Percentiles rank a stretch among this genome's conserved stretches.
These are phyloP conservation scores for Globisporangium solare DNA, from an alignment of 352 stramenopile genomes.

Conservation along the genomic window DNA sequence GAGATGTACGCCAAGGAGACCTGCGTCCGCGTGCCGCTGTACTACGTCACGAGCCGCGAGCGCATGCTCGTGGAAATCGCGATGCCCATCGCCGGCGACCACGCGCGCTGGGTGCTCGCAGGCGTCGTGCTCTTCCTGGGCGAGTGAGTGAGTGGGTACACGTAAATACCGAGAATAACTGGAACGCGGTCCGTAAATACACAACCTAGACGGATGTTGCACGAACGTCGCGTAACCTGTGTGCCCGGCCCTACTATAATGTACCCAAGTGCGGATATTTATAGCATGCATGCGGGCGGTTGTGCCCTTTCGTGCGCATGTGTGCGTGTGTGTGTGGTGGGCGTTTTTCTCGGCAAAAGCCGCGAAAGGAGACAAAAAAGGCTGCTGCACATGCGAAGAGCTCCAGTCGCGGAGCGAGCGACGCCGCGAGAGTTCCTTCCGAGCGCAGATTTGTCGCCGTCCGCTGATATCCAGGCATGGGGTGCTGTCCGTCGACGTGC, in stretches of 20 bases:
- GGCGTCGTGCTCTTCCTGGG: constrained; percentile 82
- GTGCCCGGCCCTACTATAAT: too few species aligned
- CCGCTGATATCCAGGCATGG: constrained; percentile 35
- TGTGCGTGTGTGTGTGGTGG: too few species aligned
- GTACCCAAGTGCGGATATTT: too few species aligned
- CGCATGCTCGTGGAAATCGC: constrained; percentile 80
- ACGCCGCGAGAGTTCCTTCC: too few species aligned
- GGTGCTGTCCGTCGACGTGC: constrained; percentile 60
- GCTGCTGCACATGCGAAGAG: too few species aligned
- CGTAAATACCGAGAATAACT: constrained; percentile 5
- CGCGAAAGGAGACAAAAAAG: background rate
- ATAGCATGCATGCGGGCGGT: too few species aligned
- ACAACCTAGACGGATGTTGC: background rate
- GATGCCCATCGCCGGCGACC: constrained; percentile 69
- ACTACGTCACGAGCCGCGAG: constrained; percentile 73
- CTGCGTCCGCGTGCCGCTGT: constrained; percentile 75
- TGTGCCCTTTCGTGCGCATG: too few species aligned
- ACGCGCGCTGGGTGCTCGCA: constrained; percentile 71
- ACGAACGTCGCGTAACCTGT: background rate
- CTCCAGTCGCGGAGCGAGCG: too few species aligned
- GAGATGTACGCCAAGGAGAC: constrained; percentile 74
- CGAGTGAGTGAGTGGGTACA: constrained; percentile 29
- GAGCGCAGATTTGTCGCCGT: background rate
- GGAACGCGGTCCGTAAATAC: too few species aligned
- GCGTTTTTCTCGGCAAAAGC: background rate